phyloP scores from a whole-genome alignment of 192 early-diverging fungal species.

The Dimargaris xerosporica region DNA sequence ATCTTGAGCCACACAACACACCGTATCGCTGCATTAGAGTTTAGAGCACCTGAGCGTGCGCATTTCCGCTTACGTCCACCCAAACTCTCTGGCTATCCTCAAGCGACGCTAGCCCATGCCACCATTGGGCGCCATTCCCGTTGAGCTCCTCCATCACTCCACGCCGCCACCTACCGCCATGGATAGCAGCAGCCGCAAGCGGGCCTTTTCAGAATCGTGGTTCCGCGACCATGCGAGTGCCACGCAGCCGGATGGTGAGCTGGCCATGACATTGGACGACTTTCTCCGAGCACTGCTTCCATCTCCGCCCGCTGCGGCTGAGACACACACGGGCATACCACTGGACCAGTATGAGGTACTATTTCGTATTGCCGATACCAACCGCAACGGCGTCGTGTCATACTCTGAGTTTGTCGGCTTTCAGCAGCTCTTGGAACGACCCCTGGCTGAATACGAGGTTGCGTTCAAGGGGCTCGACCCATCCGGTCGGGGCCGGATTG shows the following conservation, averaged over 20 bases:
- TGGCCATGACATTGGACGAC: constrained; percentile 24
- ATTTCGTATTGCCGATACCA: constrained; percentile 33
- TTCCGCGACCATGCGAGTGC: constrained; percentile 26
- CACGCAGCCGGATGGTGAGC: constrained; percentile 15
- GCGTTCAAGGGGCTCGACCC: constrained; percentile 24
- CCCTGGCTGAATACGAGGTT: constrained; percentile 35
- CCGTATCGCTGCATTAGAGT: too few species aligned
- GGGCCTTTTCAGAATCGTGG: too few species aligned
- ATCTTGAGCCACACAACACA: too few species aligned
- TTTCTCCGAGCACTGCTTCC: constrained; percentile 26
- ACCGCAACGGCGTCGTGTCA: constrained; percentile 21
- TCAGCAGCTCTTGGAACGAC: constrained; percentile 25
- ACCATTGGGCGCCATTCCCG: background rate
- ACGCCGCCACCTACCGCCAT: background rate
- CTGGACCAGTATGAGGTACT: constrained; percentile 21
- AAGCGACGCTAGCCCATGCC: background rate
- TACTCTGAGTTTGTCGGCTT: constrained; percentile 35
- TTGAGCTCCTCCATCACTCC: constrained; percentile 7
- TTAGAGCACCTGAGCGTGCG: too few species aligned
- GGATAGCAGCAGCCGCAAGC: too few species aligned
- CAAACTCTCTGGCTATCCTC: too few species aligned
- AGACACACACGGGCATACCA: background rate
- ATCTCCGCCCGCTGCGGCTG: constrained; percentile 3
- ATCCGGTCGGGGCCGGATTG: constrained; percentile 19
- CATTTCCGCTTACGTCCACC: too few species aligned